Percentiles rank a stretch among this genome's conserved stretches.
phyloP scores from a whole-genome alignment of 2,329 filamentous ascomycete species.

The Epichloe typhina region DNA sequence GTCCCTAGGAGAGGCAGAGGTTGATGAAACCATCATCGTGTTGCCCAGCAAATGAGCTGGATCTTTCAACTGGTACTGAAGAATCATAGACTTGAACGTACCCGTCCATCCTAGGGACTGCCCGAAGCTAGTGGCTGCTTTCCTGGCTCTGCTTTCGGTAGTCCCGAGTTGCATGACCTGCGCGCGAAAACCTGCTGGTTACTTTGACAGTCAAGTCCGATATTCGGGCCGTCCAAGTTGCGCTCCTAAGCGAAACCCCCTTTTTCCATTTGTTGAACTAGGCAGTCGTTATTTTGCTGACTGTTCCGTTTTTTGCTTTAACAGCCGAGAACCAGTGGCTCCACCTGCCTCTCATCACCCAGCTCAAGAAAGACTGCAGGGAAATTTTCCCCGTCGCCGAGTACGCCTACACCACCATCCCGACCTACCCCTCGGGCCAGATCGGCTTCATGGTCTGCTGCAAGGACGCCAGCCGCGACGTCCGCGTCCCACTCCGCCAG shows the following conservation, averaged over 20 bases:
- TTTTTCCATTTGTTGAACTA: background rate
- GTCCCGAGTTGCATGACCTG: constrained; percentile 17
- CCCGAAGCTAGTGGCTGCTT: constrained; percentile 27
- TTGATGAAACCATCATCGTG: constrained; percentile 1
- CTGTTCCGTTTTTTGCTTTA: constrained; percentile 1
- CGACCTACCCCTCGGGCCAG: constrained; percentile 96
- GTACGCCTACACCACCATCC: constrained; percentile 98
- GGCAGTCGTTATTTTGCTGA: constrained; percentile 8
- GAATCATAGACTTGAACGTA: background rate
- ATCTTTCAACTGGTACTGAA: constrained; percentile 4
- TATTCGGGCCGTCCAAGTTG: background rate
- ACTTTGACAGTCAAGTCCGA: background rate
- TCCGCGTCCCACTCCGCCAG: constrained; percentile 70
- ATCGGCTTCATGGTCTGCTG: constrained; percentile 99
- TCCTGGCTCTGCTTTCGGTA: constrained; percentile 24
- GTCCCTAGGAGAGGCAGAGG: constrained; percentile 21
- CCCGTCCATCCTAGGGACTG: constrained; percentile 17
- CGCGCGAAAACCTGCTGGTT: background rate
- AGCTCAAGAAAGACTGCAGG: constrained; percentile 93
- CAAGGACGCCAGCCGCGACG: constrained; percentile 78
- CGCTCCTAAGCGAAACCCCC: background rate
- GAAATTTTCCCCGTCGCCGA: constrained; percentile 95
- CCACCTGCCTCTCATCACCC: constrained; percentile 81
- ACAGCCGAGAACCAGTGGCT: constrained; percentile 99
- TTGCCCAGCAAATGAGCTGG: background rate